Evolutionary conservation across 352 stramenopile genomes (phyloP), one percentile per base, ranked within the genome.

Genomic region (Phytophthora sp.): DNA sequence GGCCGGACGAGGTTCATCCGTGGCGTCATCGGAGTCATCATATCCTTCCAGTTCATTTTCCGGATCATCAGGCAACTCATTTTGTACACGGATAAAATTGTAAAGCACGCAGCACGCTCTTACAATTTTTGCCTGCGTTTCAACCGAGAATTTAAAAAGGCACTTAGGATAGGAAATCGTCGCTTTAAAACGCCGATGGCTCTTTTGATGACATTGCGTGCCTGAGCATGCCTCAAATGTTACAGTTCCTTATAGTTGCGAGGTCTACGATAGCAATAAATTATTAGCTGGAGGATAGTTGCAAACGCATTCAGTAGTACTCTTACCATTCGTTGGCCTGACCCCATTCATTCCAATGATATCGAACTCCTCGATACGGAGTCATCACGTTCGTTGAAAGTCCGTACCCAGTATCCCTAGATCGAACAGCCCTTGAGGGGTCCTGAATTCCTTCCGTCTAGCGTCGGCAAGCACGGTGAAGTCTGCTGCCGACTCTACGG

Each of bases 231-330:
- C 13, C 55, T 35, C 18, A 67, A 24, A 20, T 71, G 71, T 20
- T 67, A 74, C 2, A 64, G 27, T 3, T 74, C 50, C 26, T 71
- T 71, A 21, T 65, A 58, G 31, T 67, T 64, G 38, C 60, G 49
- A 31, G 66, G 61, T 4, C 49, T 63, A 29, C 15, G n/a, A 45
- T n/a, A 51, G 24, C 35, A 41, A 18, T 26, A 16, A 52, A 13
- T 38, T 24, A 13, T 15, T 27, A 41, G 5, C 29, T 33, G 29
- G 9, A 33, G 5, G 29, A 9, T 9, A 5, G 29, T 9, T 15
- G 27, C 31, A n/a, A n/a, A n/a, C n/a, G n/a, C n/a, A n/a, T n/a
- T n/a, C n/a, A n/a, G n/a, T n/a, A n/a, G n/a, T n/a, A n/a, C n/a
- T n/a, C 23, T 6, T 38, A 70, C 41, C 47, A 13, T 27, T 59